A percentile compares a stretch with the other conserved stretches of the same genome.
phyloP scores from a whole-genome alignment of 2,329 filamentous ascomycete genomes.

The Xylaria sp. region DNA sequence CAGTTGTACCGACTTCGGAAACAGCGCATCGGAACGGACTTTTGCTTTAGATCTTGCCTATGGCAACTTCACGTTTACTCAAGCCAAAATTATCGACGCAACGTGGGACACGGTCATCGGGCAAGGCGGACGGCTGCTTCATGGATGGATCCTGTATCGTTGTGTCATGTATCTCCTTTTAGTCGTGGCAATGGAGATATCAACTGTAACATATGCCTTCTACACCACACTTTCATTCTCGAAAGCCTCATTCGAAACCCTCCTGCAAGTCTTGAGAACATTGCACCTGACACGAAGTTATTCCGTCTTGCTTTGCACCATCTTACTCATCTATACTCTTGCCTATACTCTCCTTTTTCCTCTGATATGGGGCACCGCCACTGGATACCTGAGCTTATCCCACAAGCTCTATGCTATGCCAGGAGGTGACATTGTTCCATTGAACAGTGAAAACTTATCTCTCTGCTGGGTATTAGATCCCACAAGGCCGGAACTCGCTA shows the following conservation, averaged over 20 bases:
- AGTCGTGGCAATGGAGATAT: conserved; percentile 21
- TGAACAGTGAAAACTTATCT: neutral
- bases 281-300: neutral
- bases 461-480: neutral
- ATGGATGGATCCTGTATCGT: conserved; percentile 25
- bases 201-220: neutral
- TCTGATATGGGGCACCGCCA: conserved; percentile 22
- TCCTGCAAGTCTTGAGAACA: neutral
- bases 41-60: conserved; percentile 7
- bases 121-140: conserved; percentile 29
- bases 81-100: conserved; percentile 28
- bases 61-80: conserved; percentile 29
- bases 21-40: neutral
- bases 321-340: neutral
- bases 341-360: neutral
- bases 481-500: neutral
- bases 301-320: neutral
- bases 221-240: neutral
- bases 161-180: conserved; percentile 21
- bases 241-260: neutral
- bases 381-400: conserved; percentile 26
- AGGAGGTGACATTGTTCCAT: conserved; percentile 8
- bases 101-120: conserved; percentile 26
- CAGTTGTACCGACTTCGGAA: neutral
- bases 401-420: conserved; percentile 28